Percentiles rank a stretch among this genome's conserved stretches.
phyloP scores from a whole-genome alignment of 306 rosid species.

The Acmispon strigosus region DNA sequence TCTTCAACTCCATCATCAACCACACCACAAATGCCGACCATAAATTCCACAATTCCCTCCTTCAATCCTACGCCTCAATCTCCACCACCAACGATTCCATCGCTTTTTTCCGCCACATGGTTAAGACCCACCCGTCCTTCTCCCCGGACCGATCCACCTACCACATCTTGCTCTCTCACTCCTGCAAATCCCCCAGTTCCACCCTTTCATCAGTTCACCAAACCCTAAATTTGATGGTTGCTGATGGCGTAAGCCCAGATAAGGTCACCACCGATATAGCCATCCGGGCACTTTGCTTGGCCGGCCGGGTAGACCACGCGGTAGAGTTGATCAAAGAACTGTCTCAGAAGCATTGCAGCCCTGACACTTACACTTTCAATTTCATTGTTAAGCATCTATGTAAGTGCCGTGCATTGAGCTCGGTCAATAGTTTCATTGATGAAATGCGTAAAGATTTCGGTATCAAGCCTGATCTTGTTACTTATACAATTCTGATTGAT shows the following conservation, averaged over 20 bases:
- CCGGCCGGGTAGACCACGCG: constrained; percentile 50
- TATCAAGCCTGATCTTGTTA: constrained; percentile 68
- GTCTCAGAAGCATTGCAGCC: constrained; percentile 40
- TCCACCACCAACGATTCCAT: constrained; percentile 58
- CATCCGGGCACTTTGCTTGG: constrained; percentile 52
- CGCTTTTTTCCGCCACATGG: constrained; percentile 66
- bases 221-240: constrained; percentile 65
- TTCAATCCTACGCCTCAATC: constrained; percentile 63
- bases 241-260: constrained; percentile 46
- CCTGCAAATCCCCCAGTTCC: constrained; percentile 38
- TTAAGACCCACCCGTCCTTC: constrained; percentile 45
- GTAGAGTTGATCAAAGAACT: constrained; percentile 46
- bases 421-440: constrained; percentile 49
- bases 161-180: constrained; percentile 54
- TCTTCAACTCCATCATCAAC: constrained; percentile 42
- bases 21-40: constrained; percentile 22
- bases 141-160: constrained; percentile 67
- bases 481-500: constrained; percentile 80
- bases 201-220: constrained; percentile 54
- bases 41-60: constrained; percentile 53
- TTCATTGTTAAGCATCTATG: constrained; percentile 59
- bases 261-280: constrained; percentile 61
- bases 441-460: constrained; percentile 38
- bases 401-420: constrained; percentile 41
- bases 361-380: constrained; percentile 66